Evolutionary conservation across 805 yeast species (phyloP).

Genomic region (Kodamaea kaohsiungensis): DNA sequence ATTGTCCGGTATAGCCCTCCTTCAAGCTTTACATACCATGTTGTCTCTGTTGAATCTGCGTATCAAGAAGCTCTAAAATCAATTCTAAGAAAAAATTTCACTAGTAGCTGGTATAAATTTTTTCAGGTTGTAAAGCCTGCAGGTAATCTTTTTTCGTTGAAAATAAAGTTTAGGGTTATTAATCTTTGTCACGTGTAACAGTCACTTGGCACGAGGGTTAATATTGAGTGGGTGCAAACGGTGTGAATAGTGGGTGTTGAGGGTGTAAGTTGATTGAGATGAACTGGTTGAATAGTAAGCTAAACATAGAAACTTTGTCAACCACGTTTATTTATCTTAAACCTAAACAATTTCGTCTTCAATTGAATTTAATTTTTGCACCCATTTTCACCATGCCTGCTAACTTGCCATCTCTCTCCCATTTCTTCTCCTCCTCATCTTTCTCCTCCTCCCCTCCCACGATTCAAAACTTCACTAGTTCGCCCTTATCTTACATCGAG

Average conservation of each 20-base stretch:
- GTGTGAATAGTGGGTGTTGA: too few relatives aligned
- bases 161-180: constrained; percentile 8
- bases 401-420: too few relatives aligned
- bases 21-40: constrained; percentile 14
- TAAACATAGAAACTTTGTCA: too few relatives aligned
- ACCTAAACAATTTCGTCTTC: too few relatives aligned
- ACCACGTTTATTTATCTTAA: too few relatives aligned
- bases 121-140: constrained; percentile 3
- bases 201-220: neutral
- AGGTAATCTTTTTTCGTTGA: neutral
- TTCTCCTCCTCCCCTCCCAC: too few relatives aligned
- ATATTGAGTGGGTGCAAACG: neutral
- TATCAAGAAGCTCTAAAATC: constrained; percentile 7
- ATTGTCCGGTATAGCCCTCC: neutral
- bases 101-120: constrained; percentile 5
- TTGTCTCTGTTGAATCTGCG: constrained; percentile 15
- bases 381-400: too few relatives aligned
- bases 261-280: neutral
- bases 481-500: neutral
- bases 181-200: neutral
- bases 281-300: too few relatives aligned
- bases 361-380: too few relatives aligned
- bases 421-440: too few relatives aligned
- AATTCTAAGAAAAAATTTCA: constrained; percentile 9
- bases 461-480: neutral